These are phyloP conservation scores for Verbena officinalis DNA, from an alignment of 257 asterid genomes.

Conservation along the genomic window DNA sequence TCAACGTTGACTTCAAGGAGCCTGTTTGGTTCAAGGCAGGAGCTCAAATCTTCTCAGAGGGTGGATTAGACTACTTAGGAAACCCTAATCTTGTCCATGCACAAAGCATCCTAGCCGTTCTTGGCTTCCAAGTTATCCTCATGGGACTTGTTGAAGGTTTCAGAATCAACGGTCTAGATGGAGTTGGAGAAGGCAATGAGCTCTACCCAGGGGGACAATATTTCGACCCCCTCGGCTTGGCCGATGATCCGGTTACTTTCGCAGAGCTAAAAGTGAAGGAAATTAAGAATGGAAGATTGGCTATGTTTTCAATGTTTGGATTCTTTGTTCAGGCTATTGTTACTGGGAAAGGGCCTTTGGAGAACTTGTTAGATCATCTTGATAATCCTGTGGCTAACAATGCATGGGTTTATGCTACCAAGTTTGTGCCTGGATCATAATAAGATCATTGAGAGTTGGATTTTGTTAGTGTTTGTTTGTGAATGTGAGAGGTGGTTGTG, in stretches of 20 bases:
- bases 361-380: constrained; percentile 75
- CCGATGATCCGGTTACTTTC: constrained; percentile 69
- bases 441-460: neutral
- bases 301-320: too few species aligned
- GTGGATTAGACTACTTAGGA: constrained; percentile 81
- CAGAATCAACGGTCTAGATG: constrained; percentile 73
- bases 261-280: constrained; percentile 84
- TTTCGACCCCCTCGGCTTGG: constrained; percentile 82
- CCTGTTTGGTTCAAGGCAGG: constrained; percentile 94
- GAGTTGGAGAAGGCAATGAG: constrained; percentile 83
- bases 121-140: constrained; percentile 74
- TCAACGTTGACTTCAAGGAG: constrained; percentile 65
- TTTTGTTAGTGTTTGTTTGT: neutral
- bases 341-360: constrained; percentile 70
- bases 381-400: constrained; percentile 84
- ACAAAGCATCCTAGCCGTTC: constrained; percentile 79
- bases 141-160: constrained; percentile 87
- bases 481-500: constrained; percentile 21
- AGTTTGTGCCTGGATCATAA: constrained; percentile 73
- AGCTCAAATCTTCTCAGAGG: constrained; percentile 71
- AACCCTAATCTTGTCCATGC: constrained; percentile 84
- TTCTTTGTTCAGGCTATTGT: constrained; percentile 71
- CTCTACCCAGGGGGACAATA: constrained; percentile 88
- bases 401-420: too few species aligned
- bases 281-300: too few species aligned